Conservation (phyloP, 1,139 yeast genomes). For the Yamadazyma pseudoaaseri region DNA sequence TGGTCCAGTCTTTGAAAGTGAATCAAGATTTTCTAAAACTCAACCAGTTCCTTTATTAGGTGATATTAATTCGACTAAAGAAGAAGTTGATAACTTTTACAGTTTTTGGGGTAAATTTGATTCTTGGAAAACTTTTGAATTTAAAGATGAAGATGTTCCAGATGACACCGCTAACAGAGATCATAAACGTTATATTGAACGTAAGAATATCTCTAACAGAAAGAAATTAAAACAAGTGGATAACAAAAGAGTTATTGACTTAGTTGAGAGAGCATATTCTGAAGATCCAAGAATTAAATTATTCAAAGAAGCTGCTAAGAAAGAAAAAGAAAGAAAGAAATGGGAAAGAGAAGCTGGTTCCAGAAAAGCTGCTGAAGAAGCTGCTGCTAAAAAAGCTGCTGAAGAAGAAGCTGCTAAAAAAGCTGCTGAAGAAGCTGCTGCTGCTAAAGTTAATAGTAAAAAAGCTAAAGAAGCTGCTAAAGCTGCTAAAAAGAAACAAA, state of each 20-base stretch:
- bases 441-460: constrained; percentile 77
- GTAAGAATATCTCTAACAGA: constrained; percentile 95
- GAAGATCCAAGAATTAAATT: constrained; percentile 94
- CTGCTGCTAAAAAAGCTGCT: constrained; percentile 68
- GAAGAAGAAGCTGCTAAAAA: constrained; percentile 72
- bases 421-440: constrained; percentile 92
- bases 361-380: constrained; percentile 92
- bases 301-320: constrained; percentile 93
- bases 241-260: constrained; percentile 81
- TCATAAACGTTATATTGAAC: constrained; percentile 97
- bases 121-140: constrained; percentile 98
- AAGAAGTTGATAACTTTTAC: constrained; percentile 87
- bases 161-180: constrained; percentile 99
- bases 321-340: constrained; percentile 90
- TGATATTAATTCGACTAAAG: constrained; percentile 61
- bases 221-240: constrained; percentile 98
- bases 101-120: constrained; percentile 92
- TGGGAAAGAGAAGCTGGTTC: constrained; percentile 99
- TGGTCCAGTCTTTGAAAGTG: constrained; percentile 90
- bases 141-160: constrained; percentile 98
- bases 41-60: constrained; percentile 89
- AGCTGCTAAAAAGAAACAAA: constrained; percentile 95
- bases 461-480: constrained; percentile 97
- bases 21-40: constrained; percentile 87
- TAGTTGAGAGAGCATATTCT: constrained; percentile 82